phyloP scores from a whole-genome alignment of 257 asterid species.

The Primulina eburnea region DNA sequence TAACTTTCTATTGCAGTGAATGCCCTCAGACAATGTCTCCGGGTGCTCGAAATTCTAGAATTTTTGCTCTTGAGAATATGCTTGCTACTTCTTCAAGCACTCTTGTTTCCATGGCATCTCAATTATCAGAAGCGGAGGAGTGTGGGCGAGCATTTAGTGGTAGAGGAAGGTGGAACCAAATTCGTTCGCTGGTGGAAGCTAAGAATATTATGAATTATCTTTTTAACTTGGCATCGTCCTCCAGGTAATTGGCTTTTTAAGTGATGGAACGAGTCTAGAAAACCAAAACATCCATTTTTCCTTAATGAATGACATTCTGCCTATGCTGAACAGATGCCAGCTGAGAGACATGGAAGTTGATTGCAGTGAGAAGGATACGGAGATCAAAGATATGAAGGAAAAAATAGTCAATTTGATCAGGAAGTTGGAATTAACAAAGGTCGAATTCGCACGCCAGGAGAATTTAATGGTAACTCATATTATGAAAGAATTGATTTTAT shows the following conservation, averaged over 20 bases:
- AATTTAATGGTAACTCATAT: slow-evolving; percentile 56
- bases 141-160: slow-evolving; percentile 93
- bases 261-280: slow-evolving; percentile 10
- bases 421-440: slow-evolving; percentile 64
- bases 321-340: slow-evolving; percentile 50
- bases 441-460: slow-evolving; percentile 61
- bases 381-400: slow-evolving; percentile 81
- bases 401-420: slow-evolving; percentile 69
- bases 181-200: slow-evolving; percentile 84
- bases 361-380: slow-evolving; percentile 83
- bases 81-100: slow-evolving; percentile 86
- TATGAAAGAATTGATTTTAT: background rate
- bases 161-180: slow-evolving; percentile 93
- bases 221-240: slow-evolving; percentile 70
- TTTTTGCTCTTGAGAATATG: slow-evolving; percentile 92
- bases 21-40: slow-evolving; percentile 77
- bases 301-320: slow-evolving; percentile 7
- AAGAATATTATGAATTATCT: slow-evolving; percentile 81
- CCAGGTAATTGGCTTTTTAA: slow-evolving; percentile 50
- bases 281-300: slow-evolving; percentile 1
- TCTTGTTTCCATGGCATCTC: slow-evolving; percentile 95
- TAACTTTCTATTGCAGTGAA: slow-evolving; percentile 38
- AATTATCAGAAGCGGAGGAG: slow-evolving; percentile 96
- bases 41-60: slow-evolving; percentile 91
- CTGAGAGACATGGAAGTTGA: slow-evolving; percentile 79